Evolutionary conservation across 1,284 basidiomycete species (phyloP).

Genomic region (Ceratobasidium sp.): DNA sequence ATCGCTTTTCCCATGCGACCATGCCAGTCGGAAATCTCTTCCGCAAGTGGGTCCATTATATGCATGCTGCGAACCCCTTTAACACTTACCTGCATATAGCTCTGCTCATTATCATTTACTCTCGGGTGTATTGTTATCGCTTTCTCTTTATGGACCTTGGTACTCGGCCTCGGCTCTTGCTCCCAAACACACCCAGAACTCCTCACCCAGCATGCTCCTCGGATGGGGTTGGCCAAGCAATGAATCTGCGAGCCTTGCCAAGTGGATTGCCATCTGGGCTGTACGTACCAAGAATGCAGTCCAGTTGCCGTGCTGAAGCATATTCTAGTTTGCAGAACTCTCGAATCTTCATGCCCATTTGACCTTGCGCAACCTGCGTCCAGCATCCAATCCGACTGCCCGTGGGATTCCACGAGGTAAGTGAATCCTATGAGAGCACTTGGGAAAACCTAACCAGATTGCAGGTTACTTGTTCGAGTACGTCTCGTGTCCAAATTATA

Average conservation of each 20-base stretch:
- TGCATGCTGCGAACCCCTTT: slow-evolving; percentile 32
- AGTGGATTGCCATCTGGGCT: slow-evolving; percentile 66
- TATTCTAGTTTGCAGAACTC: slow-evolving; percentile 77
- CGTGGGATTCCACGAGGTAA: slow-evolving; percentile 79
- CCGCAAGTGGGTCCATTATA: slow-evolving; percentile 82
- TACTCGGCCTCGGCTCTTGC: slow-evolving; percentile 67
- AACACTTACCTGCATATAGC: slow-evolving; percentile 53
- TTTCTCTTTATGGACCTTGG: slow-evolving; percentile 75
- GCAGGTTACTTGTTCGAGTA: slow-evolving; percentile 80
- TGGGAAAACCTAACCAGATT: background rate
- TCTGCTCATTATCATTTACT: slow-evolving; percentile 89
- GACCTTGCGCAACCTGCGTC: slow-evolving; percentile 82
- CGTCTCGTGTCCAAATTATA: slow-evolving; percentile 93
- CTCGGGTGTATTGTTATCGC: slow-evolving; percentile 72
- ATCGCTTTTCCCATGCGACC: slow-evolving; percentile 93
- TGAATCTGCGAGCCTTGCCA: background rate
- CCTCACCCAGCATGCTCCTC: slow-evolving; percentile 15
- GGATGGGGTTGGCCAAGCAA: slow-evolving; percentile 31
- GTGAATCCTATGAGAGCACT: slow-evolving; percentile 45
- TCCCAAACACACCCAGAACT: slow-evolving; percentile 54
- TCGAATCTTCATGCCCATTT: slow-evolving; percentile 87
- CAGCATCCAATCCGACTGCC: slow-evolving; percentile 73
- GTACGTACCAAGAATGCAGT: slow-evolving; percentile 58
- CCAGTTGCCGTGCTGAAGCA: background rate
- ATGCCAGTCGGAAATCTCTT: slow-evolving; percentile 91